Percentiles rank a stretch among this genome's conserved stretches.
phyloP scores from a whole-genome alignment of 1,284 basidiomycete genomes.

The Fomitopsis schrenkii region DNA sequence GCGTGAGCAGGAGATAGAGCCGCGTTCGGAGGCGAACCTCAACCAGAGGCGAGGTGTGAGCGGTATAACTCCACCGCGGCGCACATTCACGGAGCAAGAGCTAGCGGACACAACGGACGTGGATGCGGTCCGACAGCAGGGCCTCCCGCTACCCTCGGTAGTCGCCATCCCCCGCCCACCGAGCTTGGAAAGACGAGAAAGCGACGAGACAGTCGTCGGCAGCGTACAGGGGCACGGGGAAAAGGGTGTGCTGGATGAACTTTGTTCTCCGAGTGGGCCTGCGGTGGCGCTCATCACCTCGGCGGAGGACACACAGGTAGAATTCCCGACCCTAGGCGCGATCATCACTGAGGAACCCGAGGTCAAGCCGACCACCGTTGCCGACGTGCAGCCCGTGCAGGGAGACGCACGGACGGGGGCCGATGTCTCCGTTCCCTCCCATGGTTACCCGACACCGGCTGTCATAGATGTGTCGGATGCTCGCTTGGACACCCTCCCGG shows the following conservation, averaged over 20 bases:
- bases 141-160: background rate
- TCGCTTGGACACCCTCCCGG: background rate
- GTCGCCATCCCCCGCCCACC: background rate
- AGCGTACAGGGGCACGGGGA: background rate
- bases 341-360: too few relatives aligned
- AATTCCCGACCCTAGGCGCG: background rate
- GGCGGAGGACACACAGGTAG: background rate
- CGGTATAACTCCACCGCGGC: background rate
- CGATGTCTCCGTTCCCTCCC: too few relatives aligned
- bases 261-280: background rate
- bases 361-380: background rate
- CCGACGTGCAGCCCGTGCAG: background rate
- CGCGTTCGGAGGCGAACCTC: background rate
- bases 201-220: slow-evolving; percentile 13
- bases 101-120: too few relatives aligned
- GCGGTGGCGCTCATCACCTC: background rate
- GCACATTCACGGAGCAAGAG: too few relatives aligned
- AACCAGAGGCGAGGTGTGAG: background rate
- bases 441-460: too few relatives aligned
- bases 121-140: too few relatives aligned
- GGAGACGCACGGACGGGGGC: background rate
- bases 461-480: background rate
- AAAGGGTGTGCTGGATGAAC: background rate
- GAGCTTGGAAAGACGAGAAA: slow-evolving; percentile 5
- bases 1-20: background rate